phyloP scores from a whole-genome alignment of 495 filamentous ascomycete genomes.

The Cercophora sp. region DNA sequence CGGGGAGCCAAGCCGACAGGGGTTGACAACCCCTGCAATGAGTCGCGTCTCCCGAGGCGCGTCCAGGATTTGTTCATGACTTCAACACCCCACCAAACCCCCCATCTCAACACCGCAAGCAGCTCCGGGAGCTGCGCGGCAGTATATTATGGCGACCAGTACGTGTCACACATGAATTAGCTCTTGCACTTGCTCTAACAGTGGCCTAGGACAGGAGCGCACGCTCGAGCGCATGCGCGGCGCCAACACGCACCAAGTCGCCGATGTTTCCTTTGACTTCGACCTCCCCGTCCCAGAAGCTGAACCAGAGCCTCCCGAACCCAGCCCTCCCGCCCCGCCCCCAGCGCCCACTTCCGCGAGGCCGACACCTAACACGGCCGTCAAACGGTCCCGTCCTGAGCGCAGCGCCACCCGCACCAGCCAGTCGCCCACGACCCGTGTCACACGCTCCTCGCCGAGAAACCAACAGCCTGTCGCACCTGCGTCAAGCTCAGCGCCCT shows the following conservation, averaged over 20 bases:
- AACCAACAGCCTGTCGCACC: background rate
- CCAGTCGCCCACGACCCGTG: background rate
- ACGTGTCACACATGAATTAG: background rate
- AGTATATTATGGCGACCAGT: slow-evolving; percentile 23
- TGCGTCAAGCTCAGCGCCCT: background rate
- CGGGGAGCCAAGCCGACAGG: too few relatives aligned
- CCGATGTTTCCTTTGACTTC: slow-evolving; percentile 43
- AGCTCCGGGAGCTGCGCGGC: too few relatives aligned
- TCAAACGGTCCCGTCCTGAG: background rate
- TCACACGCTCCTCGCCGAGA: background rate
- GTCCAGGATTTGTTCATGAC: too few relatives aligned
- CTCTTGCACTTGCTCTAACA: background rate
- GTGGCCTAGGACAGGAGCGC: slow-evolving; percentile 39
- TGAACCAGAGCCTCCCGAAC: slow-evolving; percentile 12
- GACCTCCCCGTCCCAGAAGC: slow-evolving; percentile 28
- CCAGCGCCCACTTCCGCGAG: slow-evolving; percentile 42
- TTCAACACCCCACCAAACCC: too few relatives aligned
- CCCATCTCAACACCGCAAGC: too few relatives aligned
- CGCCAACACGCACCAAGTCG: slow-evolving; percentile 43
- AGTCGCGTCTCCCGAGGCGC: too few relatives aligned
- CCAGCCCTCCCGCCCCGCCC: slow-evolving; percentile 23
- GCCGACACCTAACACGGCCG: slow-evolving; percentile 24
- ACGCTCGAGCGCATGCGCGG: slow-evolving; percentile 50
- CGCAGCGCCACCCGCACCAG: slow-evolving; percentile 5
- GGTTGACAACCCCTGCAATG: too few relatives aligned